A percentile compares a stretch with the other conserved stretches of the same genome.
Conservation (phyloP, 78 protist species). For the Speleostelium caveatum region DNA sequence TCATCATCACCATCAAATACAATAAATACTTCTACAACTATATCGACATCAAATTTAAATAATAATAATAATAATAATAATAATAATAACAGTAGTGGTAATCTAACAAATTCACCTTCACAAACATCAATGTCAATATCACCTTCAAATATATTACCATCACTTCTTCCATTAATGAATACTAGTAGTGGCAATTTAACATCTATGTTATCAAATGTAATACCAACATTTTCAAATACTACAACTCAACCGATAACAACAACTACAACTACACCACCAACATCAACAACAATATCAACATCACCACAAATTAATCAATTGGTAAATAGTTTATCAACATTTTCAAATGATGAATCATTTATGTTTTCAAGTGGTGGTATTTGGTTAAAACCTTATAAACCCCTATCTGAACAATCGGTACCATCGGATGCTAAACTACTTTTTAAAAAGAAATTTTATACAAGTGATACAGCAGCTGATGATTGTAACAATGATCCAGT, state of each 20-base stretch:
- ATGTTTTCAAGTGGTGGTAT: slow-evolving; percentile 13
- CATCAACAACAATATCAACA: background rate
- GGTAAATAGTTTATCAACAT: background rate
- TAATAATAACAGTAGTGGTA: background rate
- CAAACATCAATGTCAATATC: background rate
- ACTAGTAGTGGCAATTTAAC: background rate
- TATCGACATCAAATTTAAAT: background rate
- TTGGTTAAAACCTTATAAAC: slow-evolving; percentile 70
- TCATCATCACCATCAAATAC: background rate
- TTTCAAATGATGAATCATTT: background rate
- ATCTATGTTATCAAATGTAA: background rate
- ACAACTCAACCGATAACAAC: no score
- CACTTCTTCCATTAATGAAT: no score
- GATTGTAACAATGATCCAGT: slow-evolving; percentile 82
- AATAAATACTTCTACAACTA: background rate
- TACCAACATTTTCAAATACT: no score
- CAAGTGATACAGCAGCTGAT: slow-evolving; percentile 40
- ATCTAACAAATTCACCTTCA: background rate
- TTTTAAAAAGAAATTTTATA: slow-evolving; percentile 77
- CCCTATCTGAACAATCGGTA: slow-evolving; percentile 43
- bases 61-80: slow-evolving; percentile 33
- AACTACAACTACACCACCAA: background rate
- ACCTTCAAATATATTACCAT: no score
- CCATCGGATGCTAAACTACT: slow-evolving; percentile 23
- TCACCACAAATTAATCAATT: no score